Base-by-base conservation (phyloP, 2,329 filamentous ascomycete species). In the Talaromyces piceae region DNA sequence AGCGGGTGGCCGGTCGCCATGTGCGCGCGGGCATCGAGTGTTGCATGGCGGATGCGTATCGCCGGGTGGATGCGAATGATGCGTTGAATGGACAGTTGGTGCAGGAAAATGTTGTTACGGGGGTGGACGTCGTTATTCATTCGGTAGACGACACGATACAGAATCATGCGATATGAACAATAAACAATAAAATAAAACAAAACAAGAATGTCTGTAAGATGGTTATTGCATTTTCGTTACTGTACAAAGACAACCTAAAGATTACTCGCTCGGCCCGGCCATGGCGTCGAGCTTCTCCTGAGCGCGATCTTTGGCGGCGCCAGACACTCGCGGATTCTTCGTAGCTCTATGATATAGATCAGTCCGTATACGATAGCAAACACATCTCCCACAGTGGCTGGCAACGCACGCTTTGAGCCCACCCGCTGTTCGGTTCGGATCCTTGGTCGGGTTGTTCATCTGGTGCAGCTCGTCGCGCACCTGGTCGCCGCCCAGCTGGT, bases 11-110 rank as follows among this genome's bases (percentile, higher is more conserved):
- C 0, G 56, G 55, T 26, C 59, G 73, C 9, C 72, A 75, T 59
- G 51, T 74, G 0, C 39, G 56, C 25, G 66, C 67, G 0, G 70
- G 72, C 0, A 75, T 75, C 45, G 72, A 75, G 57, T 57, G 56
- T 5, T 67, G 61, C 0, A 48, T 69, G 41, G 67, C 68, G 13
- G 61, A 63, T 48, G 68, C 64, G 9, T 61, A 65, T 46, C 56
- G 55, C n/a, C 57, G 69, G 37, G 64, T 69, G n/a, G 66, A 71
- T 43, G 58, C 58, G 4, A 73, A 72, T 53, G 70, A 73, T 54
- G 59, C 64, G 23, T 50, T 65, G 27, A 71, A 73, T 57, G 70
- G 62, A 20, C 44, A 61, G 3, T 58, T 57, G 0, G 61, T 68
- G 20, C 53, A 55, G 25, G 57, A 59, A 18, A 63, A 60, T 26